Base-by-base conservation (phyloP, 805 yeast genomes). In the Wickerhamiella slavikovae region DNA sequence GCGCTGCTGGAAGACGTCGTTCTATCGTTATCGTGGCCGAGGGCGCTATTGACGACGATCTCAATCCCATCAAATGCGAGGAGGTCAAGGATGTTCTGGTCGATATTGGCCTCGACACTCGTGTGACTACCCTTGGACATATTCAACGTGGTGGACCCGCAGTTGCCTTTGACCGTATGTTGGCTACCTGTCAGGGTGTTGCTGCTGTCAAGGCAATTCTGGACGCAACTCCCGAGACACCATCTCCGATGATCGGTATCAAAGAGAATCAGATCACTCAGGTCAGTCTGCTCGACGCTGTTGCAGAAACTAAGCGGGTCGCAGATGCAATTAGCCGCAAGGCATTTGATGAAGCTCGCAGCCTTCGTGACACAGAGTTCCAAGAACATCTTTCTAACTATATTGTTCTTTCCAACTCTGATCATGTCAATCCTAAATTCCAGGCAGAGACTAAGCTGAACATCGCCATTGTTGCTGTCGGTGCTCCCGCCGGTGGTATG, bases 131-230 rank as follows among this genome's bases (percentile, higher is more conserved):
- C 9, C 62, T 89, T 43, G 98, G 98, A 32, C 98, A 89, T 52
- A 95, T 89, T 31, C 98, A 89, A 62, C 70, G 98, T 57, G 98
- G 98, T 58, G 98, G 98, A 54, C 68, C 93, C 27, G 95, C 98
- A 15, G 94, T 83, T 32, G 95, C 96, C 2, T 79, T 65, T 44
- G 98, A 89, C 52, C 68, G 98, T 49, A 54, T 75, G 48, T 56
- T 89, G 43, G 93, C 95, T 23, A 85, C 98, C 12, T 52, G 85
- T 41, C 98, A 89, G 60, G 98, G 96, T 54, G 94, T 85, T 24
- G 96, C 82, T 44, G 96, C 98, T 6, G 92, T 89, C 14, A 72
- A 75, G 36, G 96, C 96, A 2, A 85, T 89, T 13, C 60, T 89
- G 42, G 82, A 75, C 30, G 60, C 75, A 32, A 79, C 92, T 7